These are phyloP conservation scores for Isabelozyma rhagii DNA, from an alignment of 805 yeast species.

Conservation along the genomic window DNA sequence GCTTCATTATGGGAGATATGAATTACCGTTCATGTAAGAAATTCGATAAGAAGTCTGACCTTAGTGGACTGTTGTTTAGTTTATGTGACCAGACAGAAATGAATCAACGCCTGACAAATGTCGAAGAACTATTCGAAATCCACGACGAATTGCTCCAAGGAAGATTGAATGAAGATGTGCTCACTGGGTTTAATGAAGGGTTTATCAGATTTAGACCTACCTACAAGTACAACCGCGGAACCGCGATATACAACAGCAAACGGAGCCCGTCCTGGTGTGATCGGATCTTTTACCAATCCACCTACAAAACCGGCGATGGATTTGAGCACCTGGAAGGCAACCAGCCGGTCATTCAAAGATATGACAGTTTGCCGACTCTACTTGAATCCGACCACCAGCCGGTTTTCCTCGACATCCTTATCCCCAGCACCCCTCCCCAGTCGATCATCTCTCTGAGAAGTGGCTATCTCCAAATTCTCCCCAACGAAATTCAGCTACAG, in stretches of 20 bases:
- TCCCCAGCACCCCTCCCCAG: conserved; percentile 44
- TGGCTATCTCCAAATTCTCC: conserved; percentile 29
- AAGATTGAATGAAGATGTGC: conserved; percentile 40
- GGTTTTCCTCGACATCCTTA: conserved; percentile 51
- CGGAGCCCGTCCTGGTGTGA: conserved; percentile 92
- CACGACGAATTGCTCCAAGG: conserved; percentile 53
- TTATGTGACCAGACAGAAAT: conserved; percentile 18
- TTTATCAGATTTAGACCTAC: conserved; percentile 72
- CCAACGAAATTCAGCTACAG: conserved; percentile 5
- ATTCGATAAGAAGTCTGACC: conserved; percentile 6
- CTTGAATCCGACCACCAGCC: conserved; percentile 78
- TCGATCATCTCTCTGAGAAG: conserved; percentile 19
- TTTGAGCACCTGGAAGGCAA: background rate
- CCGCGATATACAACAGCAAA: conserved; percentile 51
- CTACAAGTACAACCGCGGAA: conserved; percentile 59
- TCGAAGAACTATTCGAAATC: conserved; percentile 20
- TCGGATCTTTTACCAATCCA: conserved; percentile 60
- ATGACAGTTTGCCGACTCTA: conserved; percentile 47
- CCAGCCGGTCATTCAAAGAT: conserved; percentile 32
- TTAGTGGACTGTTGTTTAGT: conserved; percentile 17
- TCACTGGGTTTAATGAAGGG: conserved; percentile 66
- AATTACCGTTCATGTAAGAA: conserved; percentile 61
- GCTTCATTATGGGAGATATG: conserved; percentile 80
- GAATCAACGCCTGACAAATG: background rate
- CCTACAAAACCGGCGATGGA: conserved; percentile 18